A percentile compares a stretch with the other conserved stretches of the same genome.
Conservation (phyloP, 768 basidiomycete genomes). For the Boletus insuetus region DNA sequence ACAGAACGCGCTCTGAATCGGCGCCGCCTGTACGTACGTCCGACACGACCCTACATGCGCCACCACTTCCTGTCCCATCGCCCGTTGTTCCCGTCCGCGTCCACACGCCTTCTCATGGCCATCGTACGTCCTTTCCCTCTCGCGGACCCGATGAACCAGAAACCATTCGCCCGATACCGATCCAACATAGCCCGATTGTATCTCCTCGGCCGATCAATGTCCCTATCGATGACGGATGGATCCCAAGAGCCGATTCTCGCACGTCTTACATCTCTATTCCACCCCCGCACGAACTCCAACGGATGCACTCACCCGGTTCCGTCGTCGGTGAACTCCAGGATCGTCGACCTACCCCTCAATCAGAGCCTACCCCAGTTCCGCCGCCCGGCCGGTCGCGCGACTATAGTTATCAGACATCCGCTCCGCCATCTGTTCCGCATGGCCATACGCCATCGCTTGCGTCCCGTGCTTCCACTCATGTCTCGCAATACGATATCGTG, state of each 20-base stretch:
- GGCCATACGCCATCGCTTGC: conserved; percentile 20
- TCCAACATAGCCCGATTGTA: conserved; percentile 21
- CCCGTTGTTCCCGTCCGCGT: conserved; percentile 9
- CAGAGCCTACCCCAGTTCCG: conserved; percentile 15
- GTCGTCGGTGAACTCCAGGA: conserved; percentile 15
- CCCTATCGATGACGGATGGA: conserved; percentile 29
- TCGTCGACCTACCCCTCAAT: background rate
- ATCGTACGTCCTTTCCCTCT: conserved; percentile 9
- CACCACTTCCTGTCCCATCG: conserved; percentile 26
- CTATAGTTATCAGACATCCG: conserved; percentile 25
- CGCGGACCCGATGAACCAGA: conserved; percentile 18
- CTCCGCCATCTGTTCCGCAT: conserved; percentile 8
- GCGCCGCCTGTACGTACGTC: conserved; percentile 24
- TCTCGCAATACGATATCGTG: conserved; percentile 33
- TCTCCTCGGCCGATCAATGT: conserved; percentile 1
- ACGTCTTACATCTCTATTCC: conserved; percentile 23
- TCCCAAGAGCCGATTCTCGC: conserved; percentile 28
- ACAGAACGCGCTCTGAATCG: conserved; percentile 28
- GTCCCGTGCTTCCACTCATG: conserved; percentile 29
- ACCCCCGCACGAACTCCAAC: conserved; percentile 18
- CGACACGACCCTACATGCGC: conserved; percentile 10
- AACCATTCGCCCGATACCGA: conserved; percentile 28
- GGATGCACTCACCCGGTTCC: conserved; percentile 10
- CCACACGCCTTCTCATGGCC: conserved; percentile 22
- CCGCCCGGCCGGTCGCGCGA: conserved; percentile 29